Evolutionary conservation across 257 asterid species (phyloP), one percentile per base, ranked within the genome.

Genomic region (Cruciata laevipes): DNA sequence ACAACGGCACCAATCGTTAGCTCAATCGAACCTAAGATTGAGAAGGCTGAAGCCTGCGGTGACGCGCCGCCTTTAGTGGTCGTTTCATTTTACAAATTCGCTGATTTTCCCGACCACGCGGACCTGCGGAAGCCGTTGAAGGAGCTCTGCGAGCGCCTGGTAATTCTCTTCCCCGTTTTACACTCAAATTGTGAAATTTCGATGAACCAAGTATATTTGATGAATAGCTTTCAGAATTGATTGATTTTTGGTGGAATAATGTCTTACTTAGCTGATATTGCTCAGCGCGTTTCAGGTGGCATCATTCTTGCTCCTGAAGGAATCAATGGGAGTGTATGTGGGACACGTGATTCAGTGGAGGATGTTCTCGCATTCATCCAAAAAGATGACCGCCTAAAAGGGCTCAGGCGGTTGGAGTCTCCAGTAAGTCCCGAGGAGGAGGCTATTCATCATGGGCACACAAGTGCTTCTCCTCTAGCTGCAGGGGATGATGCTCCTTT

Each of bases 401-500:
- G 95, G 53, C 89, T 94, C 52, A 81, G 86, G 71, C 80, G 78
- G n/a, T 69, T 90, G 51, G 99, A 94, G 80, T 85, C 97, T 17
- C 99, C 99, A 30, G 99, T 90, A 25, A 84, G 96, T 80, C 93
- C 96, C 0, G 99, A 90, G 81, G 99, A 94, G 71, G 99, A 94
- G 85, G 96, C 96, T 71, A 85, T 94, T 77, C 99, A 94, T 82
- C 96, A 88, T 69, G 97, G 99, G 58, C 97, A 90, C 63, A 75
- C 37, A 68, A 83, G 84, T 68, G 79, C 83, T 77, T 90, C 96
- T 72, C 99, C 99, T 77, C 95, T 94, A 55, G 95, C 99, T 33
- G 96, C 97, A 0, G 99, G 99, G 25, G 99, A 90, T 80, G 99
- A 88, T 87, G 93, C 95, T 68, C 99, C 99, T 70, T 94, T 90